Evolutionary conservation across 1,284 basidiomycete genomes (phyloP).

Genomic region (Moesziomyces sp.): DNA sequence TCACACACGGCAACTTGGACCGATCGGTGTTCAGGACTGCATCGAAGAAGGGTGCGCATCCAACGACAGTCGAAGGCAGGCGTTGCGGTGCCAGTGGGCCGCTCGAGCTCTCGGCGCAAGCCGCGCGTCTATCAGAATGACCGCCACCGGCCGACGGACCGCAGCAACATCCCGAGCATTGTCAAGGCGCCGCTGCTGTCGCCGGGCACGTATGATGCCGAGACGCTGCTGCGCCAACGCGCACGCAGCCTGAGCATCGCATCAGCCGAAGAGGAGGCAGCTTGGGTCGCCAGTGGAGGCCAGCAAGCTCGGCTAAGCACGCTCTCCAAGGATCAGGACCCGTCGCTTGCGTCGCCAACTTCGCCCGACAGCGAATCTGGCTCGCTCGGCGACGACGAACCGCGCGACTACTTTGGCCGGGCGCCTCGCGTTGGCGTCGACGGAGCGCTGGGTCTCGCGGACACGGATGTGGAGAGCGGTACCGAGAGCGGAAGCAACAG

Average conservation of each 20-base stretch:
- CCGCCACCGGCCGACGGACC: conserved; percentile 36
- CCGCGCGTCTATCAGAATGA: conserved; percentile 32
- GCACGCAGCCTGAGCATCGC: conserved; percentile 48
- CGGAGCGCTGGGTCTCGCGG: conserved; percentile 50
- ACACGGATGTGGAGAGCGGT: conserved; percentile 56
- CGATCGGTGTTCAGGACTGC: conserved; percentile 27
- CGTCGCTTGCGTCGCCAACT: conserved; percentile 5
- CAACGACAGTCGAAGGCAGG: conserved; percentile 26
- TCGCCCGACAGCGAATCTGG: conserved; percentile 22
- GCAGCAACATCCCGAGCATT: conserved; percentile 37
- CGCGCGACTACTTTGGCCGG: conserved; percentile 37
- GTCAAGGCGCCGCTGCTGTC: conserved; percentile 50
- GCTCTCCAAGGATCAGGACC: conserved; percentile 18
- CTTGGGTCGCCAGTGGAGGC: conserved; percentile 54
- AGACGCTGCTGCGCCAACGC: conserved; percentile 56
- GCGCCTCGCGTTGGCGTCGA: conserved; percentile 53
- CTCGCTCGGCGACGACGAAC: conserved; percentile 10
- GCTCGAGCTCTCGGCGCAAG: conserved; percentile 20
- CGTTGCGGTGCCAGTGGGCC: conserved; percentile 12
- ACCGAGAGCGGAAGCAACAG: conserved; percentile 51
- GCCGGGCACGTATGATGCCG: conserved; percentile 60
- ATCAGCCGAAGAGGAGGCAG: conserved; percentile 45
- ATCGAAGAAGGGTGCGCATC: conserved; percentile 51
- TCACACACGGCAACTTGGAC: too few species aligned
- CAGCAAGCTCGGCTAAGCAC: conserved; percentile 39